Percentiles rank a stretch among this genome's conserved stretches.
Evolutionary conservation across 805 yeast genomes (phyloP).

Genomic region (Metschnikowia noctiluminum): DNA sequence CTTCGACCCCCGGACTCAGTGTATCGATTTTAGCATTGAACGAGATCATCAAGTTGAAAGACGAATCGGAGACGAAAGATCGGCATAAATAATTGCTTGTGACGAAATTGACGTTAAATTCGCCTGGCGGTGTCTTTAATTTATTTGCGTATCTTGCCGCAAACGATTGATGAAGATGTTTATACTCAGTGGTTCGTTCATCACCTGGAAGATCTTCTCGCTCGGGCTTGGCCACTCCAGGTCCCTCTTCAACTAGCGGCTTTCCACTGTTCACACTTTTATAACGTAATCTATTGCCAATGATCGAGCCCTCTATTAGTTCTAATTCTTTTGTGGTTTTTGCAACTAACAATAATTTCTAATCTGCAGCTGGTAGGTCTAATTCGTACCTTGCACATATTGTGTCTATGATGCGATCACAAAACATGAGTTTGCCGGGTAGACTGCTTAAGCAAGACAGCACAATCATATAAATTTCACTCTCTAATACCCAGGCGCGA

Average conservation of each 20-base stretch:
- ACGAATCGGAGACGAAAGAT: slow-evolving; percentile 8
- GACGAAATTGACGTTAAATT: slow-evolving; percentile 14
- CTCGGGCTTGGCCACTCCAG: background rate
- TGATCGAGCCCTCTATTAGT: slow-evolving; percentile 68
- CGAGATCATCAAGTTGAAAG: slow-evolving; percentile 32
- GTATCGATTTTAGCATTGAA: slow-evolving; percentile 34
- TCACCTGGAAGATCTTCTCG: slow-evolving; percentile 13
- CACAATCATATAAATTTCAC: no score
- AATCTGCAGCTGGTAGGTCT: slow-evolving; percentile 4
- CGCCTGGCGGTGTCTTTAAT: background rate
- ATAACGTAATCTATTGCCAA: slow-evolving; percentile 68
- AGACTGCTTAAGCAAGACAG: slow-evolving; percentile 47
- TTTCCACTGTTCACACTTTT: slow-evolving; percentile 61
- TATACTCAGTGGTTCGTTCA: slow-evolving; percentile 8
- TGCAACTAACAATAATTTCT: slow-evolving; percentile 47
- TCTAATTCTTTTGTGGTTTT: slow-evolving; percentile 68
- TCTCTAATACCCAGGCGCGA: no score
- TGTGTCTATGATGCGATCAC: slow-evolving; percentile 47
- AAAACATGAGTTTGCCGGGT: slow-evolving; percentile 57
- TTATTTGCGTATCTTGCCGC: slow-evolving; percentile 1
- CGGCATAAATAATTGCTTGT: slow-evolving; percentile 16
- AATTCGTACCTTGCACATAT: slow-evolving; percentile 22
- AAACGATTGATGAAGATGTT: slow-evolving; percentile 9
- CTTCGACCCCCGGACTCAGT: slow-evolving; percentile 34
- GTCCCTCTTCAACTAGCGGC: slow-evolving; percentile 45